Conservation (phyloP, 2,329 filamentous ascomycete species). For the Didymella pomorum region DNA sequence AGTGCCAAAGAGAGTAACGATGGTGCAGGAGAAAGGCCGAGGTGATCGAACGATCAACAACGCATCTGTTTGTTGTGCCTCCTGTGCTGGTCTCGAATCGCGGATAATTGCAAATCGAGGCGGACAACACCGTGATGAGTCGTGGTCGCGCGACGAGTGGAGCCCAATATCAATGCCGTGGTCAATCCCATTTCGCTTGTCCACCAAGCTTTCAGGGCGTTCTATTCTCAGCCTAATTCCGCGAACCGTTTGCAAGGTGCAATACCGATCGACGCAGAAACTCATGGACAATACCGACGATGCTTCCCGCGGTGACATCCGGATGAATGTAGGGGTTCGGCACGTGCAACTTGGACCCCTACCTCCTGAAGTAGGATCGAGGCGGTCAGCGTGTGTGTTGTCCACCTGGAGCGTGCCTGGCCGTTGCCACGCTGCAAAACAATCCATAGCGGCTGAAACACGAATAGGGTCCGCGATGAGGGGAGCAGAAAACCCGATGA, state of each 20-base stretch:
- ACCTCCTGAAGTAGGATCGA: background rate
- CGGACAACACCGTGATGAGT: slow-evolving; percentile 12
- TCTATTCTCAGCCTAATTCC: slow-evolving; percentile 29
- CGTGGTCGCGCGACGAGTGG: slow-evolving; percentile 16
- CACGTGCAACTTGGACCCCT: slow-evolving; percentile 11
- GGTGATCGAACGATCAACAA: background rate
- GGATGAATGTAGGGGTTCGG: slow-evolving; percentile 16
- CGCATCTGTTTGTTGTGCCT: slow-evolving; percentile 8
- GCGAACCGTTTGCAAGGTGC: slow-evolving; percentile 22
- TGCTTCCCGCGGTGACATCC: slow-evolving; percentile 12
- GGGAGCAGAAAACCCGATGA: slow-evolving; percentile 16
- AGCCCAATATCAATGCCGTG: slow-evolving; percentile 24
- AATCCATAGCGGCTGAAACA: slow-evolving; percentile 19
- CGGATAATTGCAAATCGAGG: slow-evolving; percentile 17
- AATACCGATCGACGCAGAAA: slow-evolving; percentile 22
- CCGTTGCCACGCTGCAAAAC: slow-evolving; percentile 13
- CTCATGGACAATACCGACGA: slow-evolving; percentile 3
- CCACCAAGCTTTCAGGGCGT: slow-evolving; percentile 22
- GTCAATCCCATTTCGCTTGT: slow-evolving; percentile 27
- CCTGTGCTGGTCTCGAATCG: slow-evolving; percentile 14
- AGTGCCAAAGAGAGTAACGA: background rate
- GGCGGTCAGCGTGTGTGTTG: slow-evolving; percentile 19
- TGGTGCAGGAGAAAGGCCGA: background rate
- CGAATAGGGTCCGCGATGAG: slow-evolving; percentile 11
- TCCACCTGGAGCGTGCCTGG: slow-evolving; percentile 11